These are phyloP conservation scores for Rubroboletus satanas DNA, from an alignment of 768 basidiomycete species.

Conservation along the genomic window DNA sequence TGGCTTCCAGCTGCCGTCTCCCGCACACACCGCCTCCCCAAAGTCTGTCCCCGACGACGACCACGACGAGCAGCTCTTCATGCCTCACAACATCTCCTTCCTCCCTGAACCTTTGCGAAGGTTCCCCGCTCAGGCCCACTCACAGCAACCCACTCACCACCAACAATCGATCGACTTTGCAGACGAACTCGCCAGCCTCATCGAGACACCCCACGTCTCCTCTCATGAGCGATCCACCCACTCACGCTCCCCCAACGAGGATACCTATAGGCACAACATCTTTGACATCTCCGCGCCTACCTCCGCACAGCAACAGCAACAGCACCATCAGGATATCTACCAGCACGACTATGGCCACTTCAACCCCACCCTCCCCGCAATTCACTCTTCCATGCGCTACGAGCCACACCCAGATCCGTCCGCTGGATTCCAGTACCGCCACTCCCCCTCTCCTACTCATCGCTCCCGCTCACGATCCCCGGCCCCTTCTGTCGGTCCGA, in stretches of 20 bases:
- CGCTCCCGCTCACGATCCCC: slow-evolving; percentile 47
- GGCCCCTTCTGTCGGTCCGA: slow-evolving; percentile 43
- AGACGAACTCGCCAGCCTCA: slow-evolving; percentile 65
- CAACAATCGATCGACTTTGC: slow-evolving; percentile 48
- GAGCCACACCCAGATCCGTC: slow-evolving; percentile 41
- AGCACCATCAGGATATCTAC: slow-evolving; percentile 30
- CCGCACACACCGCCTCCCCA: slow-evolving; percentile 32
- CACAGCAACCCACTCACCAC: slow-evolving; percentile 12
- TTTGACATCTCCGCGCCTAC: slow-evolving; percentile 58
- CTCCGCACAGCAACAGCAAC: slow-evolving; percentile 32
- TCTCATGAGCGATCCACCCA: slow-evolving; percentile 46
- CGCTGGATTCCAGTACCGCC: slow-evolving; percentile 22
- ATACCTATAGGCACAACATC: slow-evolving; percentile 52
- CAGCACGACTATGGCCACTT: slow-evolving; percentile 38
- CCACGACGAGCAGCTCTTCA: slow-evolving; percentile 37
- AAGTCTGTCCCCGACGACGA: slow-evolving; percentile 29
- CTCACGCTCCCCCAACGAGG: slow-evolving; percentile 37
- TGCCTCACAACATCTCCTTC: slow-evolving; percentile 43
- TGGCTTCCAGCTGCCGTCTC: slow-evolving; percentile 65
- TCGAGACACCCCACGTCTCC: slow-evolving; percentile 34
- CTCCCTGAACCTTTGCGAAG: slow-evolving; percentile 55
- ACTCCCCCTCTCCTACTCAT: slow-evolving; percentile 29
- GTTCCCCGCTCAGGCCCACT: slow-evolving; percentile 34
- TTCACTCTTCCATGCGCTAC: slow-evolving; percentile 51
- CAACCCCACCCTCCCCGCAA: slow-evolving; percentile 48